Conservation (phyloP, 805 yeast species). For the Ogataea nitratoaversa region DNA sequence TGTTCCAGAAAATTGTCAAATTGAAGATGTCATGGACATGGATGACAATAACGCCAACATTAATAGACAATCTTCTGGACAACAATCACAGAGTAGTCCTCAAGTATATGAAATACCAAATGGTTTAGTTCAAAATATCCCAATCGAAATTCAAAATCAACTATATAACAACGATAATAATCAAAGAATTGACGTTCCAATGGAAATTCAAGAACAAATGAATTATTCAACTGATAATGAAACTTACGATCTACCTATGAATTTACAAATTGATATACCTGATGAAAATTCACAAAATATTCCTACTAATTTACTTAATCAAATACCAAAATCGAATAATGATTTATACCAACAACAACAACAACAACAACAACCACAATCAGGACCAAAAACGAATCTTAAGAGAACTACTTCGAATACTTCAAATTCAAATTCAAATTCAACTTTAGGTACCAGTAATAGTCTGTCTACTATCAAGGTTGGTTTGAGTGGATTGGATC, state of each 20-base stretch:
- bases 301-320: constrained; percentile 7
- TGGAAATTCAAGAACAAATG: constrained; percentile 4
- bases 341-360: no score
- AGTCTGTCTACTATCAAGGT: constrained; percentile 28
- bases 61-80: background rate
- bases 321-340: constrained; percentile 7
- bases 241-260: constrained; percentile 1
- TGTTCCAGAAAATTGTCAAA: constrained; percentile 39
- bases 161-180: background rate
- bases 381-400: background rate
- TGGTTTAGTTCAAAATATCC: constrained; percentile 1
- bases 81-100: background rate
- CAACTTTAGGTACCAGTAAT: constrained; percentile 8
- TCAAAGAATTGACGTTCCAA: constrained; percentile 1
- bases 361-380: no score
- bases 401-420: constrained; percentile 6
- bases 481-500: constrained; percentile 29
- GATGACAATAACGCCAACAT: constrained; percentile 7
- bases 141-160: constrained; percentile 2
- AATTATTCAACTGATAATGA: background rate
- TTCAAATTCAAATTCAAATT: constrained; percentile 17
- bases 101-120: constrained; percentile 1
- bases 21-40: constrained; percentile 27
- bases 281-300: constrained; percentile 6
- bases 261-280: background rate